Evolutionary conservation across 2,329 filamentous ascomycete genomes (phyloP).

Genomic region (Exophiala bonariae): DNA sequence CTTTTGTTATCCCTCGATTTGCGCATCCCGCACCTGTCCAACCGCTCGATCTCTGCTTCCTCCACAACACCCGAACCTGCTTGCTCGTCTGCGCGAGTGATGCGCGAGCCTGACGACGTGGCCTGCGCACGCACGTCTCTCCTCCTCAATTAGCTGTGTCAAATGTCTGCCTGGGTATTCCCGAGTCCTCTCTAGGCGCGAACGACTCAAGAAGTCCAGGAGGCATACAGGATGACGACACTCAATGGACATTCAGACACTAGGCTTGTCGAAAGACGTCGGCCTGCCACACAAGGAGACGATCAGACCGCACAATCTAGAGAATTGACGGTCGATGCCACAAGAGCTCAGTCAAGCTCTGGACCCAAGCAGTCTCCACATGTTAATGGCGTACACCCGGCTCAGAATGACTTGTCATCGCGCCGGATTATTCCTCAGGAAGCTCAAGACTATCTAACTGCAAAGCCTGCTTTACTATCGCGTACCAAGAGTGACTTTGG

Average conservation of each 20-base stretch:
- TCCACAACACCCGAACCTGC: not conserved
- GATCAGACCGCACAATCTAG: conserved; percentile 5
- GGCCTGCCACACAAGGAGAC: conserved; percentile 17
- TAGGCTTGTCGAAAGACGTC: conserved; percentile 10
- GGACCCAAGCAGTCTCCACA: conserved; percentile 9
- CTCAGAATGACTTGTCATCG: conserved; percentile 13
- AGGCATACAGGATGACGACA: conserved; percentile 12
- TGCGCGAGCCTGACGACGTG: not conserved
- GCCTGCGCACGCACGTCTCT: no score
- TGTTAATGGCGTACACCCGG: conserved; percentile 3
- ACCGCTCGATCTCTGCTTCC: not conserved
- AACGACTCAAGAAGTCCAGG: not conserved
- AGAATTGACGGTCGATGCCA: conserved; percentile 7
- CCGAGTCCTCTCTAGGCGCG: conserved; percentile 7
- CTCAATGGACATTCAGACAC: conserved; percentile 8
- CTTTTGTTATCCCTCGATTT: no score
- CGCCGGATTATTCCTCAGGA: conserved; percentile 24
- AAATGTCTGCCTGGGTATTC: conserved; percentile 6
- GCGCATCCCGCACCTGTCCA: no score
- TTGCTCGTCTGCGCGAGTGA: not conserved
- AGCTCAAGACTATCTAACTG: conserved; percentile 20
- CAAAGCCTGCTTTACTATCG: conserved; percentile 34
- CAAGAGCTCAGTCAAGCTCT: conserved; percentile 9
- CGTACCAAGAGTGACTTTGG: conserved; percentile 57
- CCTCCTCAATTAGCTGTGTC: no score